Conservation (phyloP, 805 yeast species). For the Wickerhamomyces strasburgensis region DNA sequence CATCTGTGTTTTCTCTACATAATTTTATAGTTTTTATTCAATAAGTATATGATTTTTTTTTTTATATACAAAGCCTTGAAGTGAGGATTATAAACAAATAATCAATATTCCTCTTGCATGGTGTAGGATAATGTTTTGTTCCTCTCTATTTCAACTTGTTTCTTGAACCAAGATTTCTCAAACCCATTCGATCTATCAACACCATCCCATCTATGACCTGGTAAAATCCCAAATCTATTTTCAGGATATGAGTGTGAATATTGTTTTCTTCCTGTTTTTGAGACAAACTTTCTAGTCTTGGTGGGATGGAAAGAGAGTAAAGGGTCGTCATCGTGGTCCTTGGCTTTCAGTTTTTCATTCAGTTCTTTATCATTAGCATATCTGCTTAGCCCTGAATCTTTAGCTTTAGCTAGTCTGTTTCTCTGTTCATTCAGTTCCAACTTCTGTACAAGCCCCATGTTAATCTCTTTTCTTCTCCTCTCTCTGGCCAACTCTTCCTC, state of each 20-base stretch:
- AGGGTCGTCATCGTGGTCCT: constrained; percentile 59
- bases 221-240: constrained; percentile 70
- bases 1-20: neutral
- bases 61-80: neutral
- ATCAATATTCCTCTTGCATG: constrained; percentile 34
- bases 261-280: constrained; percentile 45
- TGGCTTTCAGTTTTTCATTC: constrained; percentile 29
- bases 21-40: no score
- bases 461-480: constrained; percentile 26
- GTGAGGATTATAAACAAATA: neutral
- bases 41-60: neutral
- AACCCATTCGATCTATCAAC: constrained; percentile 86
- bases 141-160: constrained; percentile 33
- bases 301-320: constrained; percentile 40
- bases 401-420: constrained; percentile 25
- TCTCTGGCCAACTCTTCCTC: constrained; percentile 26
- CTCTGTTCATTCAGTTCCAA: constrained; percentile 33
- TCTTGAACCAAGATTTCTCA: constrained; percentile 57
- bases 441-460: constrained; percentile 36
- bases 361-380: constrained; percentile 36
- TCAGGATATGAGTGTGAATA: constrained; percentile 53
- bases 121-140: constrained; percentile 29
- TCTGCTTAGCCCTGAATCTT: constrained; percentile 24
- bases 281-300: constrained; percentile 20
- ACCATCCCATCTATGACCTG: constrained; percentile 91